Conservation (phyloP, 164 flowering plant species). For the Tinospora cordifolia region DNA sequence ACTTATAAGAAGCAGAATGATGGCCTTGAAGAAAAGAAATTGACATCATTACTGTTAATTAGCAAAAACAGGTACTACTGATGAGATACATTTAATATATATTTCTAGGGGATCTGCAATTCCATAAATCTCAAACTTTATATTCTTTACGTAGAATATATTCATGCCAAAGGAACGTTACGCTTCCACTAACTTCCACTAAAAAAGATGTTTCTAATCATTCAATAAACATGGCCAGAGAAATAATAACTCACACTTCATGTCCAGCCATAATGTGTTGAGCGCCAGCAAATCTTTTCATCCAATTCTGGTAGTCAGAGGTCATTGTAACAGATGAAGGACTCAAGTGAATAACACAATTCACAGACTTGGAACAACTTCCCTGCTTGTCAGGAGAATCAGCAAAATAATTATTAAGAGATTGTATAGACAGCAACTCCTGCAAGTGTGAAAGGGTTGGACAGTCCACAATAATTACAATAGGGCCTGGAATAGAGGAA, state of each 20-base stretch:
- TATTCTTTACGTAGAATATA: too few species aligned
- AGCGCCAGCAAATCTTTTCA: constrained; percentile 70
- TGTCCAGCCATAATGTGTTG: constrained; percentile 98
- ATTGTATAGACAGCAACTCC: constrained; percentile 40
- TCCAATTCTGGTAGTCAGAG: constrained; percentile 67
- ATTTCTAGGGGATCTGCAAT: background rate
- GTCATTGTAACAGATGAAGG: constrained; percentile 48
- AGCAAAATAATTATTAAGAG: constrained; percentile 49
- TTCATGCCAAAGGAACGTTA: too few species aligned
- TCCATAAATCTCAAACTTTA: background rate
- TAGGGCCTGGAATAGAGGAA: constrained; percentile 92
- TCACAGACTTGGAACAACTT: constrained; percentile 43
- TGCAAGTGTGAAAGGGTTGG: constrained; percentile 63
- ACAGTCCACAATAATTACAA: constrained; percentile 81
- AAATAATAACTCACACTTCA: constrained; percentile 40
- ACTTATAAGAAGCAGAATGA: too few species aligned
- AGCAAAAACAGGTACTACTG: background rate
- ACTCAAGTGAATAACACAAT: constrained; percentile 74
- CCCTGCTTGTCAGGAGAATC: constrained; percentile 23
- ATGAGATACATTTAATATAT: background rate
- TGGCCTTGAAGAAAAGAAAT: too few species aligned
- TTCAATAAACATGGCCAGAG: background rate
- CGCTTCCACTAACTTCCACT: too few species aligned
- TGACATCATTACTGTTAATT: too few species aligned
- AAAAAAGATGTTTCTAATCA: background rate